Evolutionary conservation across 2,329 filamentous ascomycete species (phyloP), one percentile per base, ranked within the genome.

Genomic region (Stemphylium beticola): DNA sequence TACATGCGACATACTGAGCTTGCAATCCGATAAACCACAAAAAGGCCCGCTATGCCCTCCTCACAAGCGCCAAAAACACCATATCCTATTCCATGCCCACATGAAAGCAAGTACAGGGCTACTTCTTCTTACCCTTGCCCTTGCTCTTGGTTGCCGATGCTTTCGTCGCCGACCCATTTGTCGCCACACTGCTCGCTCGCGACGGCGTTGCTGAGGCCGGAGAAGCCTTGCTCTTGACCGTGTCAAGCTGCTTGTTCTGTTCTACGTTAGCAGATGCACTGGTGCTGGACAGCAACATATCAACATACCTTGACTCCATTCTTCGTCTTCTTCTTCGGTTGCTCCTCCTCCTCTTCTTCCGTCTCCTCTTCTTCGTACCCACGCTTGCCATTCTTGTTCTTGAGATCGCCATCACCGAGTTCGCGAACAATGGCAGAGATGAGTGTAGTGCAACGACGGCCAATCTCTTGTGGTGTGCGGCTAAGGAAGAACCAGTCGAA

Each of bases 401-500:
- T 76, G 47, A 74, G 63, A 49, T 80, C 79, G 26, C 80, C 81
- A 32, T 89, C 74, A 10, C 97, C 93, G 75, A 97, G 96, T 77
- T 99, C 95, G 76, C 95, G 90, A 47, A 95, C 90, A 42, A 99
- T 92, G 0, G 95, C 96, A 32, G 93, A 96, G 60, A 99, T 86
- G 47, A 99, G 83, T 1, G 96, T 99, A 29, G 91, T 96, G 79
- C 95, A 98, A 47, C 96, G 87, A 66, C 95, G 88, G 58, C 92
- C 90, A 66, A 99, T 89, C 77, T 99, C 95, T 44, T 93, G 88
- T 0, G 95, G 92, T 4, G 93, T 99, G 40, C 95, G 87, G 74
- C 91, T 96, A 36, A 99, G 83, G 82, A 99, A 97, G 81, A 99
- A 99, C 96, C 96, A 99, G 74, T 99, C 95, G 69, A 99, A 99